phyloP scores from a whole-genome alignment of 768 basidiomycete species.

The Tylopilus subfusipes region DNA sequence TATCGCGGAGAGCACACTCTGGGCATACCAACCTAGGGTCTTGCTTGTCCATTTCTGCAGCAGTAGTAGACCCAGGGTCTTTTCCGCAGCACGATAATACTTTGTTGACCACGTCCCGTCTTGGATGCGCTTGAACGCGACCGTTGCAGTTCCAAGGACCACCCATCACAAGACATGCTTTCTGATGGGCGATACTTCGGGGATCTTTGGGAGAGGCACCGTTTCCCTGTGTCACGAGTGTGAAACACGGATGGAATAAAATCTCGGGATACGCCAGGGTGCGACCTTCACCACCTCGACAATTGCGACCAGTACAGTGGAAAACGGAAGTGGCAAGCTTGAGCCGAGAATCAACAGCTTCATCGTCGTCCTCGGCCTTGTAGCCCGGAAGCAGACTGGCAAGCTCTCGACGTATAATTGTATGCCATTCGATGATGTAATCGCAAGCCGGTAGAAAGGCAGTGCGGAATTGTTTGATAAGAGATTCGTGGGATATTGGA shows the following conservation, averaged over 20 bases:
- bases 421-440: constrained; percentile 27
- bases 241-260: constrained; percentile 30
- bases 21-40: constrained; percentile 17
- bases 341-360: constrained; percentile 18
- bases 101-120: constrained; percentile 10
- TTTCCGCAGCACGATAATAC: constrained; percentile 19
- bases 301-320: constrained; percentile 15
- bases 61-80: constrained; percentile 23
- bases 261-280: constrained; percentile 25
- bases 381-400: constrained; percentile 26
- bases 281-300: constrained; percentile 12
- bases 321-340: constrained; percentile 30
- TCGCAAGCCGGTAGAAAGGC: constrained; percentile 16
- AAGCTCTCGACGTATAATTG: constrained; percentile 22
- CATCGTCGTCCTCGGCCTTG: constrained; percentile 15
- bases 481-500: constrained; percentile 3
- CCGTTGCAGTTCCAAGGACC: constrained; percentile 20
- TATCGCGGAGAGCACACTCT: constrained; percentile 13
- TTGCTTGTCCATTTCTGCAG: constrained; percentile 26
- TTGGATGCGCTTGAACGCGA: constrained; percentile 22
- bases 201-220: constrained; percentile 20
- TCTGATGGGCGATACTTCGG: constrained; percentile 18
- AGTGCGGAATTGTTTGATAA: constrained; percentile 16
- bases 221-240: constrained; percentile 1
- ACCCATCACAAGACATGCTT: constrained; percentile 24